Evolutionary conservation across 352 stramenopile genomes (phyloP), one percentile per base, ranked within the genome.

Genomic region (Pythium apleroticum): DNA sequence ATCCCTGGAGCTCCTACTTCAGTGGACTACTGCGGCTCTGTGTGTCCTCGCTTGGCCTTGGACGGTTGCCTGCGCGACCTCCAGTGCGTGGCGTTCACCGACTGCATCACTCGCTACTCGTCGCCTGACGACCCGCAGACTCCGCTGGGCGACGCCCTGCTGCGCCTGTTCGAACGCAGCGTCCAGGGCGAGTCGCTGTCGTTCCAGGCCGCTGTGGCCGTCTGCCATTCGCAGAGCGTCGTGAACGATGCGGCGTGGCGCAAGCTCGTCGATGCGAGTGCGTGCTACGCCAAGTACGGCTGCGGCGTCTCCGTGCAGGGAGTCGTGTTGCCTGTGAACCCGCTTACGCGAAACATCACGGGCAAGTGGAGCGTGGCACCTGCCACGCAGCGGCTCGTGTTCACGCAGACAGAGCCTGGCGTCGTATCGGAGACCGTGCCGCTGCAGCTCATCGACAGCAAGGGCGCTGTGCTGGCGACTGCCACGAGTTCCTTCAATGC

Each of bases 11-110:
- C 52, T 0, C 25, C 52, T 4, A 1, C 68, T 14, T 25, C 48
- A 1, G 53, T 46, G 5, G 65, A 74, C 11, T 30, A 48, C 9
- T 79, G 72, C 31, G 22, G 14, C 8, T 19, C 46, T 3, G 35
- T 9, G 33, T 89, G 80, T 54, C 74, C 65, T 17, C 53, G 53
- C 25, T 31, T 86, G 30, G 75, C 75, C 9, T 63, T 89, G 4
- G 65, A 85, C 39, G 68, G 68, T 8, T 89, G 80, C 63, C 70
- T 89, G 14, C 77, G 80, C 10, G 77, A 89, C 49, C 52, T 72
- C 1, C 59, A 66, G 28, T 89, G 80, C 37, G 75, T 79, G 4
- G 72, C 72, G 39, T 82, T 81, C 66, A 84, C 77, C 12, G 77
- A 86, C 45, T 89, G 80, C 56, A 71, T 89, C 17, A 59, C 73